Evolutionary conservation across 495 filamentous ascomycete genomes (phyloP).

Genomic region (Xylaria flabelliformis): DNA sequence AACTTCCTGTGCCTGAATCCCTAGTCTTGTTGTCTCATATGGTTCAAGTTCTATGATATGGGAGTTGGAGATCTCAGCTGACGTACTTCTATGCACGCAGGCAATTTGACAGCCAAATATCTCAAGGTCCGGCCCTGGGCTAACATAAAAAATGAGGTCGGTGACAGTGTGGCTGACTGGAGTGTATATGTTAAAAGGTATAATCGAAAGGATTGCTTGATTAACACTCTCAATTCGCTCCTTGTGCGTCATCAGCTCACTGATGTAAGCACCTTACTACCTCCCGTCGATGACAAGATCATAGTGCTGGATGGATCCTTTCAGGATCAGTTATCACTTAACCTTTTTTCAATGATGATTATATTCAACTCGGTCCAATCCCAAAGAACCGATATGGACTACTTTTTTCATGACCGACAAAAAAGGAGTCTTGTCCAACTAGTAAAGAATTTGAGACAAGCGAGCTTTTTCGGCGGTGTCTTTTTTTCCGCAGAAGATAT

Average conservation of each 20-base stretch:
- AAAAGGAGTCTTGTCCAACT: conserved; percentile 66
- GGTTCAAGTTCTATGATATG: neutral
- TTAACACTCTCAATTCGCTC: conserved; percentile 71
- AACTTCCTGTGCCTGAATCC: neutral
- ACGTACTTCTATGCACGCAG: neutral
- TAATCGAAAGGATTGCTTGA: conserved; percentile 67
- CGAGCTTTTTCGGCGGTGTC: conserved; percentile 86
- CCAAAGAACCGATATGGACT: conserved; percentile 80
- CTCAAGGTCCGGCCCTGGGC: conserved; percentile 80
- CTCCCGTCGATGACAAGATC: conserved; percentile 71
- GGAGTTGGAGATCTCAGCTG: neutral
- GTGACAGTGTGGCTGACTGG: conserved; percentile 65
- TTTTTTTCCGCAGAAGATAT: conserved; percentile 73
- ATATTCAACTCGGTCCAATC: conserved; percentile 90
- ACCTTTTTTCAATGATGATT: conserved; percentile 81
- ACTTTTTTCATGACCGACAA: conserved; percentile 83
- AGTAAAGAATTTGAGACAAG: conserved; percentile 80
- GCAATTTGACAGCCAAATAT: conserved; percentile 71
- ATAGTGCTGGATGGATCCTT: conserved; percentile 80
- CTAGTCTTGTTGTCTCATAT: neutral
- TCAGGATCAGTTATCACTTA: conserved; percentile 83
- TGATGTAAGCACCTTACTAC: conserved; percentile 69
- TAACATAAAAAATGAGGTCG: conserved; percentile 41
- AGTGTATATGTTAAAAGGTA: conserved; percentile 68
- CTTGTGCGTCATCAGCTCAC: conserved; percentile 80